Base-by-base conservation (phyloP, 2,329 filamentous ascomycete species). In the Fusarium proliferatum region DNA sequence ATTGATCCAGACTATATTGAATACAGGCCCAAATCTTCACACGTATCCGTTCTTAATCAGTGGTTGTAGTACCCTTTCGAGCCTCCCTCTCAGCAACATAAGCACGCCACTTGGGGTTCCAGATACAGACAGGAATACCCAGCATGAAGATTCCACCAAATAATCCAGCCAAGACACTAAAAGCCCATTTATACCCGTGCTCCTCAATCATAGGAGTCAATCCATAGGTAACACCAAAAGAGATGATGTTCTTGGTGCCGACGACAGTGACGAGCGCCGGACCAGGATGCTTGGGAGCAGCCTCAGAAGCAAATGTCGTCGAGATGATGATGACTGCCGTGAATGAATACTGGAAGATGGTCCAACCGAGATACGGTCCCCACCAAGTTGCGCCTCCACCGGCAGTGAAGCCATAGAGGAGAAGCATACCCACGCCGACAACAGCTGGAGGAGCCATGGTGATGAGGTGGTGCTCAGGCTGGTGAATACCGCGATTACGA, bases 381-480 rank as follows among this genome's bases (percentile, higher is more conserved):
- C 64, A 67, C 64, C 64, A 67, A 7, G 51, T 67, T 49, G 64
- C 33, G 2, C 61, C 62, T 0, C 64, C 64, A 3, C 38, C 45
- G 1, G 64, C 64, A 6, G 64, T 67, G 28, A 36, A 51, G 34
- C 66, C 69, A 10, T 70, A 73, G 5, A 73, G 46, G 5, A 73
- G 57, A 53, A 72, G 55, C 70, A 72, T 72, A 5, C 43, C 61
- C 3, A 69, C 34, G 4, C 71, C 71, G 4, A 73, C n/a, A 12
- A 73, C 49, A 42, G 69, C 70, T 17, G 71, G 61, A 17, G 70
- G 65, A 6, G 64, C 55, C 39, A 73, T 33, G 23, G 66, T 73
- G n/a, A 73, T 33, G 48, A 73, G 71, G 2, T 70, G 65, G 33
- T 73, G 71, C 65, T 73, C 69, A 1, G 71, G 71, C 23, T 62